Evolutionary conservation across 2,329 filamentous ascomycete genomes (phyloP).

Genomic region (Sporothrix phasma): DNA sequence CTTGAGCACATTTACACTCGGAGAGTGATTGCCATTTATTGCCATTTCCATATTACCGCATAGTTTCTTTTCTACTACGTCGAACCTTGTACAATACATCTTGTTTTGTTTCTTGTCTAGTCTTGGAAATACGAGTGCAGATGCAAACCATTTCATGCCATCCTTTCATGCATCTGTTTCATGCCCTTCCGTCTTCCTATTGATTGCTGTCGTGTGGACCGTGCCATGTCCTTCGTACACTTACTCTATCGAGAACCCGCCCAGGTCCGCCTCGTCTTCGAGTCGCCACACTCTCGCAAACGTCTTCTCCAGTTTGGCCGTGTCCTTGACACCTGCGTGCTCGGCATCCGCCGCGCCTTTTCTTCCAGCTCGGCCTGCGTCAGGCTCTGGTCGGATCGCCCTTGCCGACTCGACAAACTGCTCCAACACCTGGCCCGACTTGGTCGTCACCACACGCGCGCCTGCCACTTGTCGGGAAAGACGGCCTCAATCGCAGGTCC

Average conservation of each 20-base stretch:
- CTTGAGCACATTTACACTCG: no score
- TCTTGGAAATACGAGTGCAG: no score
- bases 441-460: background rate
- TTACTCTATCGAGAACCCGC: background rate
- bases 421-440: background rate
- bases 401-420: conserved; percentile 7
- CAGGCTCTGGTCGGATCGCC: conserved; percentile 4
- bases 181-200: no score
- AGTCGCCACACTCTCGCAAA: background rate
- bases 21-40: no score
- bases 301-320: background rate
- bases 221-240: no score
- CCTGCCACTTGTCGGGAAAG: conserved; percentile 11
- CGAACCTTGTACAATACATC: no score
- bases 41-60: no score
- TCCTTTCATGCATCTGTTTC: no score
- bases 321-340: background rate
- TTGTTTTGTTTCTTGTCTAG: no score
- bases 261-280: background rate
- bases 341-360: conserved; percentile 1
- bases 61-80: no score
- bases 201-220: no score
- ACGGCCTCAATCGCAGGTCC: background rate
- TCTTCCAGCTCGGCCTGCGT: background rate
- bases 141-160: no score